phyloP scores from a whole-genome alignment of 1,284 basidiomycete genomes.

The Pyrrhoderma lamaoense region DNA sequence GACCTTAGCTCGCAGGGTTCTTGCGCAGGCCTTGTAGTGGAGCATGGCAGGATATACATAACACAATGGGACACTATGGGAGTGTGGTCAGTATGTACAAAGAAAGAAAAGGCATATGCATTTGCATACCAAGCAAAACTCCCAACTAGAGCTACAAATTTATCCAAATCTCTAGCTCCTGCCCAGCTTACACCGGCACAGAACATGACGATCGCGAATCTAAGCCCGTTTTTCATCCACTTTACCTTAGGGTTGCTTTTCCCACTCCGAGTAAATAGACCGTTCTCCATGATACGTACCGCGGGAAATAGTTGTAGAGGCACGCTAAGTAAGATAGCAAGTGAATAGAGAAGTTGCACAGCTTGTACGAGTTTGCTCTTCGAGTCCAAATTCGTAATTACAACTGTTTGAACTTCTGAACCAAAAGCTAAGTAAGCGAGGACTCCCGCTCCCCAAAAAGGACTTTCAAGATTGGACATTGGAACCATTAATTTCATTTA shows the following conservation, averaged over 20 bases:
- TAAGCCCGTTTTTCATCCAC: conserved; percentile 92
- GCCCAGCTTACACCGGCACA: conserved; percentile 76
- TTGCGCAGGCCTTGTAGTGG: conserved; percentile 85
- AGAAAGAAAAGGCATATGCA: conserved; percentile 6
- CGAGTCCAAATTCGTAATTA: conserved; percentile 89
- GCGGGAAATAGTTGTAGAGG: conserved; percentile 98
- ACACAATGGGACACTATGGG: conserved; percentile 81
- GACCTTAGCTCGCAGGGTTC: conserved; percentile 60
- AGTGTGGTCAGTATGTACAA: neutral
- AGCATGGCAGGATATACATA: conserved; percentile 93
- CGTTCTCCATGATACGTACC: conserved; percentile 94
- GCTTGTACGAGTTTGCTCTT: conserved; percentile 85
- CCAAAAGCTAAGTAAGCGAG: conserved; percentile 90
- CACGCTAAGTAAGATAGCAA: conserved; percentile 90
- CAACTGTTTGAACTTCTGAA: conserved; percentile 83
- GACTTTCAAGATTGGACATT: conserved; percentile 36
- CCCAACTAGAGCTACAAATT: conserved; percentile 93
- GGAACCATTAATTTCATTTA: conserved; percentile 1
- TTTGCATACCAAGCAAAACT: conserved; percentile 86
- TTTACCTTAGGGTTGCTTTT: conserved; percentile 63
- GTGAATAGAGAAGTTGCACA: conserved; percentile 82
- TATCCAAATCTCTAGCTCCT: conserved; percentile 90
- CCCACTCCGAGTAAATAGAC: conserved; percentile 88
- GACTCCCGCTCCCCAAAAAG: conserved; percentile 90
- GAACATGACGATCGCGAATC: conserved; percentile 68